Conservation (phyloP, 2,329 filamentous ascomycete species). For the Zasmidium cellare region DNA sequence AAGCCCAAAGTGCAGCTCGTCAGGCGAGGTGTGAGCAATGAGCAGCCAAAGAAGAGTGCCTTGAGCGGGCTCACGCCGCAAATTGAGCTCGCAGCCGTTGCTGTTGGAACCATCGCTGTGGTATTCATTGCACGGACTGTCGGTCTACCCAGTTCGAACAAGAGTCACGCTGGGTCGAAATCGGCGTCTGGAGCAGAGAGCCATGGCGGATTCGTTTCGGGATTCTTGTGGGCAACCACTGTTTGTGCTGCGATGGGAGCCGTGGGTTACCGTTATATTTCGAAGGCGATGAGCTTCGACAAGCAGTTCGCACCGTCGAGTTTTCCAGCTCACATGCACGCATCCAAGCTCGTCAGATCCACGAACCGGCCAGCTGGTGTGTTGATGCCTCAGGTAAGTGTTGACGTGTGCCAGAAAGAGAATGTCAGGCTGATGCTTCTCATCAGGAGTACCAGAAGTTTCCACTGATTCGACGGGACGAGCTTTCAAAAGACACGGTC, state of each 20-base stretch:
- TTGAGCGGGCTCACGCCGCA: slow-evolving; percentile 3
- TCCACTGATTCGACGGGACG: slow-evolving; percentile 37
- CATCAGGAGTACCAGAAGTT: slow-evolving; percentile 50
- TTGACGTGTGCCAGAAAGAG: not conserved
- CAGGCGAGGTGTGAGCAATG: slow-evolving; percentile 3
- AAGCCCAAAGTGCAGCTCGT: slow-evolving; percentile 13
- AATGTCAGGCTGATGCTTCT: slow-evolving; percentile 26
- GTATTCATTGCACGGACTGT: slow-evolving; percentile 13
- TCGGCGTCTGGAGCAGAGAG: not conserved
- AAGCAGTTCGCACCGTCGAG: not conserved
- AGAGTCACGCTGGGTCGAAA: too few species aligned
- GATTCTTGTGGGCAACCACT: slow-evolving; percentile 39
- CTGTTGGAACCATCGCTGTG: slow-evolving; percentile 10
- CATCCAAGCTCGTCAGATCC: not conserved
- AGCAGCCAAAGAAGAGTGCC: not conserved
- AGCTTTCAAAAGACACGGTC: slow-evolving; percentile 24
- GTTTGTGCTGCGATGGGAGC: slow-evolving; percentile 13
- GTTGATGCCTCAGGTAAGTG: slow-evolving; percentile 31
- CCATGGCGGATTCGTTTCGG: slow-evolving; percentile 36
- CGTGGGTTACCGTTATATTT: slow-evolving; percentile 14
- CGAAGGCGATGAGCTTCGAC: slow-evolving; percentile 9
- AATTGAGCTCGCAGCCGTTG: slow-evolving; percentile 9
- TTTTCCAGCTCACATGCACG: not conserved
- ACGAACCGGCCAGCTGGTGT: slow-evolving; percentile 42
- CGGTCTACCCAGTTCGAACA: not conserved